Evolutionary conservation across 495 filamentous ascomycete genomes (phyloP), one percentile per base, ranked within the genome.

Genomic region (Poronia punctata): DNA sequence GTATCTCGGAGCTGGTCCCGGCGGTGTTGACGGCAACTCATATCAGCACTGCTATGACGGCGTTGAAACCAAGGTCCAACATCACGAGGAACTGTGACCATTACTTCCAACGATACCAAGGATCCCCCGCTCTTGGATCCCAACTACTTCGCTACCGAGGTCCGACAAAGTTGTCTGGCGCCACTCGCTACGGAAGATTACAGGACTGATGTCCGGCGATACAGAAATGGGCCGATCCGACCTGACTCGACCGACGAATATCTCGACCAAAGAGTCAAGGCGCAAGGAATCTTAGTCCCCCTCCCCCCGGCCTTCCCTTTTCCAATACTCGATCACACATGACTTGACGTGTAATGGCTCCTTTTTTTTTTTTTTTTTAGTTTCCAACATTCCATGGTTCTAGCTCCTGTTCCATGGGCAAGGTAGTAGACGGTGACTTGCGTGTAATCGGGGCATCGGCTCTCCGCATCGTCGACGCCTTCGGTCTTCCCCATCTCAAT

Each of bases 21-120:
- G 36, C 14, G 56, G 59, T 3, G 40, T 64, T 6, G 65, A 74
- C 33, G 66, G 66, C 9, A 49, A n/a, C 57, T 0, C 45, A 59
- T 18, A 66, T 74, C 27, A 52, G 52, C 12, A 59, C 50, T 0
- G 43, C 46, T 5, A 47, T 63, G 1, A 40, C 68, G 37, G 48
- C 38, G 11, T 35, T 65, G 37, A 45, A 60, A 6, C 61, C 63
- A n/a, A n/a, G n/a, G n/a, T n/a, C n/a, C n/a, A 7, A 68, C 68
- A 7, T 66, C 65, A 0, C 53, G 65, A 6, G 71, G 71, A 12
- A 52, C 51, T 0, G 61, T 73, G 6, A 67, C 59, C 1, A 47
- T 74, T 4, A 24, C 52, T 0, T 67, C 61, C 1, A 48, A 32
- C 0, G 50, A 69, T 27, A 48, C 60, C 0, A 36, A 21, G 8